phyloP scores from a whole-genome alignment of 768 basidiomycete species.

The Amanita pallidorosea region DNA sequence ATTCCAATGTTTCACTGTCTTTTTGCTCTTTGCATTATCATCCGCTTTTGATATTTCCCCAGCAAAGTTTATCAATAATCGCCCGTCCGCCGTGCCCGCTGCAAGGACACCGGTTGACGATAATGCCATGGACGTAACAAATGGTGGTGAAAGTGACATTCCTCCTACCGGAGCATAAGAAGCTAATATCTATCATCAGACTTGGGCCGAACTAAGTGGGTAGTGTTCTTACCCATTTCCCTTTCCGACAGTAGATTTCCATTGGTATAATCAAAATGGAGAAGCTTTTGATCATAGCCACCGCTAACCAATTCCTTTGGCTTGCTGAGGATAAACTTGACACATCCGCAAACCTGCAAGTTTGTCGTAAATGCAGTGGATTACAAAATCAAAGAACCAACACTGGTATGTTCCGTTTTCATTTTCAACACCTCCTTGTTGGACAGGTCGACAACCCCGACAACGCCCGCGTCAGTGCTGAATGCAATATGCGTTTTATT shows the following conservation, averaged over 20 bases:
- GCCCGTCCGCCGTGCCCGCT: constrained; percentile 69
- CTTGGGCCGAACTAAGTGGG: background rate
- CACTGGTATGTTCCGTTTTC: constrained; percentile 54
- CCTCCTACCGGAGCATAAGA: constrained; percentile 29
- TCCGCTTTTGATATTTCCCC: constrained; percentile 38
- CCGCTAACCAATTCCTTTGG: constrained; percentile 67
- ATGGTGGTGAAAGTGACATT: constrained; percentile 63
- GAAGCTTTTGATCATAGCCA: constrained; percentile 59
- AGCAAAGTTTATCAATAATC: constrained; percentile 56
- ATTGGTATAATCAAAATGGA: constrained; percentile 59
- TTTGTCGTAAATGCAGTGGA: background rate
- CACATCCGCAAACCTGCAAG: constrained; percentile 55
- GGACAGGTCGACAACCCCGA: constrained; percentile 55
- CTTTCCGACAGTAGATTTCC: constrained; percentile 45
- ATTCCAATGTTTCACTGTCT: constrained; percentile 56
- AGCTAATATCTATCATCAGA: constrained; percentile 17
- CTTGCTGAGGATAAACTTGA: constrained; percentile 62
- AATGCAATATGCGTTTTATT: constrained; percentile 54
- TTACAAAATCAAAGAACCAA: constrained; percentile 20
- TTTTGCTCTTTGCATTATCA: constrained; percentile 28
- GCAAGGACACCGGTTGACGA: constrained; percentile 51
- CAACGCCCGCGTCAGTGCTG: constrained; percentile 56
- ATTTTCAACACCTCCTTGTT: constrained; percentile 39
- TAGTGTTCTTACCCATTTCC: constrained; percentile 39
- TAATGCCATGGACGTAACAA: constrained; percentile 53